Evolutionary conservation across 2,329 filamentous ascomycete species (phyloP).

Genomic region (Sarocladiaceae sp.): DNA sequence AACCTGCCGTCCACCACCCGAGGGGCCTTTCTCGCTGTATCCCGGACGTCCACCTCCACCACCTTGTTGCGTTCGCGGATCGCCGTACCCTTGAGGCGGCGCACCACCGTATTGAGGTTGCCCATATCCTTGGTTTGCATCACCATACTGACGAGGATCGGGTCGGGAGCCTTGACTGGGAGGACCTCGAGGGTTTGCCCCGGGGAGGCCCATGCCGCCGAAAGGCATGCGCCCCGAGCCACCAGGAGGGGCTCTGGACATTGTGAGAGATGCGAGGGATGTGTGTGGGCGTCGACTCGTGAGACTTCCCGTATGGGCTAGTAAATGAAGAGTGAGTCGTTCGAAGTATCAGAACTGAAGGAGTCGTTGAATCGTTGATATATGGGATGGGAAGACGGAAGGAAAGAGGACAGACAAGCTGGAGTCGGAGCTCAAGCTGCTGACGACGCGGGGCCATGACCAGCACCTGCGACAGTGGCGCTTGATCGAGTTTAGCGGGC

Average conservation of each 20-base stretch:
- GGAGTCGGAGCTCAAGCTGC: background rate
- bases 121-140: conserved; percentile 10
- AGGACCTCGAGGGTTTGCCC: conserved; percentile 21
- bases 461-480: conserved; percentile 8
- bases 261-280: conserved; percentile 10
- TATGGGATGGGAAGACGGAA: background rate
- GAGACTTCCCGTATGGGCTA: too few species aligned
- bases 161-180: conserved; percentile 13
- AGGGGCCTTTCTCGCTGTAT: conserved; percentile 24
- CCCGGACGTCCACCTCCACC: conserved; percentile 19
- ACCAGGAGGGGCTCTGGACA: conserved; percentile 25
- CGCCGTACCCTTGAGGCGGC: conserved; percentile 19
- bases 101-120: conserved; percentile 29
- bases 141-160: conserved; percentile 8
- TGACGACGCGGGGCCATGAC: conserved; percentile 8
- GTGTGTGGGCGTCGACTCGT: background rate
- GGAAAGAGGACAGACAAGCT: background rate
- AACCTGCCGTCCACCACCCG: conserved; percentile 25
- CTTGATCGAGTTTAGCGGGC: conserved; percentile 4
- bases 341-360: background rate
- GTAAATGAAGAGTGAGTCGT: background rate
- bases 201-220: conserved; percentile 21
- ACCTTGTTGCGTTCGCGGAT: conserved; percentile 19
- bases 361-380: background rate
- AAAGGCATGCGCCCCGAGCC: conserved; percentile 20